phyloP scores from a whole-genome alignment of 2,329 filamentous ascomycete species.

The Talaromyces sp. region DNA sequence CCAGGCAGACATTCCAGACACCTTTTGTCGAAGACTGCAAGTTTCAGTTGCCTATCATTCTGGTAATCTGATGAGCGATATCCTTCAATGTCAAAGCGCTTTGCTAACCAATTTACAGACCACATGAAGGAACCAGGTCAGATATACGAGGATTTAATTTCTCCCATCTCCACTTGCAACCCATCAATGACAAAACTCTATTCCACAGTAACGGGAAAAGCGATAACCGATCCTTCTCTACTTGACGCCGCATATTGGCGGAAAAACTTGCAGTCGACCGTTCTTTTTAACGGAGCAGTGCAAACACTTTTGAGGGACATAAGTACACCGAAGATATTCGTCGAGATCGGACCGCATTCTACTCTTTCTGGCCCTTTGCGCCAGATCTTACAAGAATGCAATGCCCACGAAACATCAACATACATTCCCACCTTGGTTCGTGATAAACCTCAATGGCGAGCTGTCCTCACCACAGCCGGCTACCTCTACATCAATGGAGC shows the following conservation, averaged over 20 bases:
- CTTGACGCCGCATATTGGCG: conserved; percentile 24
- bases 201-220: conserved; percentile 18
- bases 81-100: no score
- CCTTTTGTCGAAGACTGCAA: conserved; percentile 1
- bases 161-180: not conserved
- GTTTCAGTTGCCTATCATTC: conserved; percentile 23
- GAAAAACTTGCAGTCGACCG: conserved; percentile 26
- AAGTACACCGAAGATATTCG: conserved; percentile 2
- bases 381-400: conserved; percentile 10
- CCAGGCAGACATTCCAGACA: not conserved
- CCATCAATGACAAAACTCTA: not conserved
- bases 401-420: no score
- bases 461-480: no score
- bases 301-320: conserved; percentile 1
- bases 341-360: conserved; percentile 29
- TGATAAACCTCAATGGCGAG: no score
- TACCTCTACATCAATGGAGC: no score
- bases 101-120: not conserved
- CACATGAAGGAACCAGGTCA: conserved; percentile 31
- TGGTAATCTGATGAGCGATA: no score
- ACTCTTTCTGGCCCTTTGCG: conserved; percentile 20
- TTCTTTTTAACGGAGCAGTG: conserved; percentile 25
- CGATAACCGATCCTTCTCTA: conserved; percentile 4
- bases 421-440: no score
- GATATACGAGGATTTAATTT: conserved; percentile 18